phyloP scores from a whole-genome alignment of 2,329 filamentous ascomycete genomes.

The Xylaria sp. region DNA sequence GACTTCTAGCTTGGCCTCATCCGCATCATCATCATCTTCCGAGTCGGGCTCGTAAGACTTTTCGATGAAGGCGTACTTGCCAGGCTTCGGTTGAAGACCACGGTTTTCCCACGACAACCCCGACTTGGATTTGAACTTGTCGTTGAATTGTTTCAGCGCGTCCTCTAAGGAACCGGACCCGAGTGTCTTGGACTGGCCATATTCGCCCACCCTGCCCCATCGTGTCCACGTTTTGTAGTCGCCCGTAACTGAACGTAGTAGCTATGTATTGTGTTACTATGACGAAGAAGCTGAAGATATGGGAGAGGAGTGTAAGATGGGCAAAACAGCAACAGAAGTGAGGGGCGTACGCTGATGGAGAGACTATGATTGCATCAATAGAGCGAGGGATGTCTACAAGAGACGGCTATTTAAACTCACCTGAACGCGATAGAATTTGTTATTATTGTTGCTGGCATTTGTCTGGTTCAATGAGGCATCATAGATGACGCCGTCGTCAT shows the following conservation, averaged over 20 bases:
- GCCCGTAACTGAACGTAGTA: slow-evolving; percentile 55
- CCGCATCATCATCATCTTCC: slow-evolving; percentile 49
- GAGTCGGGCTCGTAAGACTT: slow-evolving; percentile 78
- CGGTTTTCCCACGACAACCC: slow-evolving; percentile 67
- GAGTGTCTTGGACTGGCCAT: slow-evolving; percentile 60
- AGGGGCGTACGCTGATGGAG: background rate
- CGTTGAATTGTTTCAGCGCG: slow-evolving; percentile 65
- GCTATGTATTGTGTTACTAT: slow-evolving; percentile 47
- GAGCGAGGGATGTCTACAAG: background rate
- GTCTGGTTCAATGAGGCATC: slow-evolving; percentile 85
- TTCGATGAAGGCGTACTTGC: slow-evolving; percentile 85
- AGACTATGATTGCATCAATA: background rate
- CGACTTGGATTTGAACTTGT: slow-evolving; percentile 72
- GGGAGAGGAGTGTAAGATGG: background rate
- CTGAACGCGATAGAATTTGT: slow-evolving; percentile 85
- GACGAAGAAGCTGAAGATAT: slow-evolving; percentile 5
- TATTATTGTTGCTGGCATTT: slow-evolving; percentile 77
- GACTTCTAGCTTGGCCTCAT: slow-evolving; percentile 37
- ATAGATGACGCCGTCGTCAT: slow-evolving; percentile 73
- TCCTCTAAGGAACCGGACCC: slow-evolving; percentile 55
- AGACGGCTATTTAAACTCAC: slow-evolving; percentile 51
- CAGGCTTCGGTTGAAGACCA: slow-evolving; percentile 66
- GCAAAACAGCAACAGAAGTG: background rate
- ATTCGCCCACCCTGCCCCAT: slow-evolving; percentile 81
- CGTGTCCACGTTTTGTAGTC: slow-evolving; percentile 75